Evolutionary conservation across 108 stramenopile genomes (phyloP), one percentile per base, ranked within the genome.

Genomic region (Fragilariopsis cylindrus): DNA sequence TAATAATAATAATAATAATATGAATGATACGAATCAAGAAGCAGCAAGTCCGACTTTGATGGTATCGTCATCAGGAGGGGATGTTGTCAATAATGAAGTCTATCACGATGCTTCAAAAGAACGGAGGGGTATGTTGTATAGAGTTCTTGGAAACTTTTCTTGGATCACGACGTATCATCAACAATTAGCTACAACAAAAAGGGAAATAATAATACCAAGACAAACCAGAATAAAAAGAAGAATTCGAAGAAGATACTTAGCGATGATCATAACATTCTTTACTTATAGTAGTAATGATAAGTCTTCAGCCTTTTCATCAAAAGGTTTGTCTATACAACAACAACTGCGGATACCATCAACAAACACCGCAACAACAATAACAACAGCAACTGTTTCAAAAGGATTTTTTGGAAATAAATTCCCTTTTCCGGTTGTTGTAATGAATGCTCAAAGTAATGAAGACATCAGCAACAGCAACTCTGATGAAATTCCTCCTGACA

Each of bases 401-500:
- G 8, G n/a, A 43, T 16, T 8, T n/a, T 13, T 15, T 45, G 6
- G 46, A 60, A 11, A 30, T 41, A 30, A 19, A n/a, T 8, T n/a
- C 15, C 21, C 7, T 8, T 40, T 45, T 63, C 3, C 43, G 43
- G 9, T 63, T 44, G 9, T 63, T 44, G 8, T 42, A 12, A 63
- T 63, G 62, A 44, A 63, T 44, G 30, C 30, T 30, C 30, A 30
- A 30, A 30, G 30, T 30, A 30, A 30, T 30, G 30, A 30, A 30
- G 11, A 63, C 11, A 63, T 45, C 43, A 13, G 7, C 3, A 44
- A 63, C 7, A 41, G 40, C 4, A 41, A 42, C 43, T 63, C 42
- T 41, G 62, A 63, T 12, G 46, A 63, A 30, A 30, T 30, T 30
- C 30, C 30, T 45, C 62, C 42, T 43, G 62, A 63, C 62, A 41